Evolutionary conservation across 176 grass and related monocot species (phyloP).

Genomic region (Oryza meridionalis): DNA sequence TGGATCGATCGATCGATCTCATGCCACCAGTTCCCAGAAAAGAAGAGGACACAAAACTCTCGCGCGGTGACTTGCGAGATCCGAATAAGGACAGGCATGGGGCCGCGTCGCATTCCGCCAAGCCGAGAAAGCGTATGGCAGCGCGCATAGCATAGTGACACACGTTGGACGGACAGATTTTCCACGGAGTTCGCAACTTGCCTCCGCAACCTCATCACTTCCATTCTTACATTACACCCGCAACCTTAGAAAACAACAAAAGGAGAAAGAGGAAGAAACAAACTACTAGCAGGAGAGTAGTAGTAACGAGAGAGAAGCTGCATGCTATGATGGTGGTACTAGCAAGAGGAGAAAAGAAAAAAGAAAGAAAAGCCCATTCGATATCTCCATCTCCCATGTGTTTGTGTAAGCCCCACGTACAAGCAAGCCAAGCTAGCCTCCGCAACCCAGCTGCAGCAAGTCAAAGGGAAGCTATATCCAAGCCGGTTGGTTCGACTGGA

Average conservation of each 20-base stretch:
- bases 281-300: background rate
- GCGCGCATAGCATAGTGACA: background rate
- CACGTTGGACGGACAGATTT: background rate
- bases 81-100: background rate
- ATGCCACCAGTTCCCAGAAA: background rate
- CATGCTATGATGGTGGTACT: background rate
- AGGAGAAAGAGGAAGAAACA: background rate
- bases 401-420: conserved; percentile 31
- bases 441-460: conserved; percentile 2
- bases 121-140: background rate
- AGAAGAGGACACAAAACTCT: background rate
- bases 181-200: conserved; percentile 33
- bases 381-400: background rate
- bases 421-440: background rate
- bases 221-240: conserved; percentile 37
- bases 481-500: background rate
- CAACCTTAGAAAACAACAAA: conserved; percentile 9
- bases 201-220: conserved; percentile 12
- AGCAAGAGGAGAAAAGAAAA: background rate
- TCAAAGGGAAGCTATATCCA: conserved; percentile 41
- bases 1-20: background rate
- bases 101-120: conserved; percentile 1
- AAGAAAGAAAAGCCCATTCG: conserved; percentile 3
- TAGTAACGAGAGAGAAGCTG: background rate
- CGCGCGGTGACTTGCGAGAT: conserved; percentile 14